Evolutionary conservation across 2,329 filamentous ascomycete genomes (phyloP).

Genomic region (Aureobasidium namibiae): DNA sequence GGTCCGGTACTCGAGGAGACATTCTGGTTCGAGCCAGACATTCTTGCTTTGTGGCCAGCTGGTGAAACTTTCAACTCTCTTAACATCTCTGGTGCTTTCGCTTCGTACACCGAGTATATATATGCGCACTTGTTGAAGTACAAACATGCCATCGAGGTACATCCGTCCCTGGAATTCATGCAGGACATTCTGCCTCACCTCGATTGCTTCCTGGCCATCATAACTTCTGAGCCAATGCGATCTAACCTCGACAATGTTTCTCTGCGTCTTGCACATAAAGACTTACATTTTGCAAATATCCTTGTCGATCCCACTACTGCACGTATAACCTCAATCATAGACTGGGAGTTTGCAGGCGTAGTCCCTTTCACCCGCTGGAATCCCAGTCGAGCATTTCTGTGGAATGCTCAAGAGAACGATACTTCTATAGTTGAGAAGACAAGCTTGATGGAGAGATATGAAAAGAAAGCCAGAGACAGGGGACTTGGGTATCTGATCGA

Average conservation of each 20-base stretch:
- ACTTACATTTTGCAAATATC: slow-evolving; percentile 9
- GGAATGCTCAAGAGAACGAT: background rate
- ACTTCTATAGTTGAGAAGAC: background rate
- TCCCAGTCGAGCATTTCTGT: background rate
- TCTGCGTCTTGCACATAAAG: background rate
- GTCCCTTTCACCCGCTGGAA: background rate
- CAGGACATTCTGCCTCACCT: background rate
- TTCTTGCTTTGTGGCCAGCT: background rate
- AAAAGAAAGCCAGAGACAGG: background rate
- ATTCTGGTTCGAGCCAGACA: slow-evolving; percentile 2
- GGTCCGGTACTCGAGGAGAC: background rate
- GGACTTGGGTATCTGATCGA: background rate
- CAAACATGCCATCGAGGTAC: background rate
- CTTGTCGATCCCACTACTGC: background rate
- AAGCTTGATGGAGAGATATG: background rate
- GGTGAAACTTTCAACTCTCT: background rate
- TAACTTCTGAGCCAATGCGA: background rate
- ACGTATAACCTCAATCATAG: background rate
- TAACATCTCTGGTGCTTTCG: background rate
- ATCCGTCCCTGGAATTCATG: background rate
- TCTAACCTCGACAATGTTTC: background rate
- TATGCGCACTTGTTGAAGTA: background rate
- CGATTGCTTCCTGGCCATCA: background rate
- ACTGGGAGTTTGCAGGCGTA: slow-evolving; percentile 7
- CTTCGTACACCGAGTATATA: background rate